phyloP scores from a whole-genome alignment of 2,329 filamentous ascomycete genomes.

The Stachybotrys elegans region DNA sequence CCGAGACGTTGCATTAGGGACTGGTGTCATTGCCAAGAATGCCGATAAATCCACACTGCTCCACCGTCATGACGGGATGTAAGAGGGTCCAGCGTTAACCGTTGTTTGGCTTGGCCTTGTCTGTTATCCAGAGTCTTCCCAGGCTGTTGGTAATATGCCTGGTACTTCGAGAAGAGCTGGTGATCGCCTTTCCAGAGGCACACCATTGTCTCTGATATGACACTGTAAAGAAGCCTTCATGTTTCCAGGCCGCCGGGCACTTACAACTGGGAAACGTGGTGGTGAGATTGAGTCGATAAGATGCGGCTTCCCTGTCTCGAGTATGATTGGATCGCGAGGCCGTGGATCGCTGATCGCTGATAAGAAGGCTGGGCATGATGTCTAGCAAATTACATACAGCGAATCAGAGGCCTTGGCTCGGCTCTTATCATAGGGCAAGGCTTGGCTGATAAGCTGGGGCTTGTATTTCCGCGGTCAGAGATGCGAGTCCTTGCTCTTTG shows the following conservation, averaged over 20 bases:
- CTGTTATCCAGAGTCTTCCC: background rate
- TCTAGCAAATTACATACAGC: background rate
- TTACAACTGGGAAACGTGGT: background rate
- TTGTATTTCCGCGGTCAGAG: no score
- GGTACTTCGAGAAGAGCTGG: background rate
- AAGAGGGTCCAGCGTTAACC: background rate
- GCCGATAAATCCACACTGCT: background rate
- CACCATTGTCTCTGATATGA: background rate
- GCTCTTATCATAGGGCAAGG: no score
- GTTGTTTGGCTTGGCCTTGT: background rate
- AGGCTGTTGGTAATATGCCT: background rate
- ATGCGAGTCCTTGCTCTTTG: no score
- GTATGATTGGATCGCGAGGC: background rate
- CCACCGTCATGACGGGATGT: background rate
- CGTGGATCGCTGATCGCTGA: background rate
- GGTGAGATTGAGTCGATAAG: background rate
- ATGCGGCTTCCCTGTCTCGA: background rate
- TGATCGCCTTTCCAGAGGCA: background rate
- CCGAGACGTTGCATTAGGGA: background rate
- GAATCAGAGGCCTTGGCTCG: no score
- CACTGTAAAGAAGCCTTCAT: background rate
- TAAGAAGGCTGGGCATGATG: conserved; percentile 3
- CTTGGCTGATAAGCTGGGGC: no score
- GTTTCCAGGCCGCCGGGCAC: background rate
- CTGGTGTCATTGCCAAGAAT: background rate